Percentiles rank a stretch among this genome's conserved stretches.
Conservation (phyloP, 179 eudicot species). For the Sideroxylon spinosum region DNA sequence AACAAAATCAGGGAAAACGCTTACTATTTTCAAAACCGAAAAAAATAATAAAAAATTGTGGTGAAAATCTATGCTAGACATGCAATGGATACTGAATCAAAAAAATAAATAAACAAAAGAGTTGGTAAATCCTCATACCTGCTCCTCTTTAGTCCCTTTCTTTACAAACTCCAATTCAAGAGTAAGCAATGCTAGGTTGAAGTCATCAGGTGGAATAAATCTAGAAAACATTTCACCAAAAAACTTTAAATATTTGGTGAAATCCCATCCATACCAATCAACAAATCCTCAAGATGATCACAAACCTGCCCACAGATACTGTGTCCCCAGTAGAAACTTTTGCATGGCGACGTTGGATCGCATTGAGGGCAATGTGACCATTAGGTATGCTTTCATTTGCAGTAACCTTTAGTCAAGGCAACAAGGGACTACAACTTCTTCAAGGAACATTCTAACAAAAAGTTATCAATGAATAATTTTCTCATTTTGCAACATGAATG, state of each 20-base stretch:
- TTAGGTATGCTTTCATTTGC: conserved; percentile 42
- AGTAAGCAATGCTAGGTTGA: conserved; percentile 68
- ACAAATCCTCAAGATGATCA: conserved; percentile 1
- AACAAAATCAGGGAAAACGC: not conserved
- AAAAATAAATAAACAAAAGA: no score
- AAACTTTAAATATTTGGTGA: conserved; percentile 12
- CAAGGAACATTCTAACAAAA: conserved; percentile 6
- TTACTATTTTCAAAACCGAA: not conserved
- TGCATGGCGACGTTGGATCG: conserved; percentile 64
- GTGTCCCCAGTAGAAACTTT: conserved; percentile 72
- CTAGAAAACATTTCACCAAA: conserved; percentile 29
- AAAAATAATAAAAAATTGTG: no score
- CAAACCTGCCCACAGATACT: conserved; percentile 57
- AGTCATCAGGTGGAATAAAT: conserved; percentile 69
- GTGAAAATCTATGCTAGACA: no score
- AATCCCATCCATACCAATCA: not conserved
- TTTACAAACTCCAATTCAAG: conserved; percentile 83
- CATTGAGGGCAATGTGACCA: conserved; percentile 51
- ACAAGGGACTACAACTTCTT: conserved; percentile 9
- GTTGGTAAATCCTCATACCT: conserved; percentile 31
- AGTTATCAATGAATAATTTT: not conserved
- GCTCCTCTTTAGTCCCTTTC: conserved; percentile 63
- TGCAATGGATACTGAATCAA: no score
- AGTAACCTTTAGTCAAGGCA: conserved; percentile 40
- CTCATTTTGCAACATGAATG: not conserved